Evolutionary conservation across 2,329 filamentous ascomycete species (phyloP).

Genomic region (Fusarium sacchari): DNA sequence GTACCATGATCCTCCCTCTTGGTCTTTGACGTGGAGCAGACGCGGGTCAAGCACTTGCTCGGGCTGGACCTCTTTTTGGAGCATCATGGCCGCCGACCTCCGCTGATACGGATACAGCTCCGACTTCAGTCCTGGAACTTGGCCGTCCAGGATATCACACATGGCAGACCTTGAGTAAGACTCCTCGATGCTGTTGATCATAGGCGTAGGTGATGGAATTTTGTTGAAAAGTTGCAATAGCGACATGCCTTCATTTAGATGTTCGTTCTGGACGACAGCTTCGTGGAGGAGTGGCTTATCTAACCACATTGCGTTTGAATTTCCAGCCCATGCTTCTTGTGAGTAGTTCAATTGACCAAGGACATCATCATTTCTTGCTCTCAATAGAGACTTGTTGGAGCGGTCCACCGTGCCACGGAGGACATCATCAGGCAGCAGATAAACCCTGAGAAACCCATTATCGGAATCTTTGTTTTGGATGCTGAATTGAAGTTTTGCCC

Average conservation of each 20-base stretch:
- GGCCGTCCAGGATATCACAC: conserved; percentile 63
- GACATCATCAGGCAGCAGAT: conserved; percentile 74
- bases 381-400: conserved; percentile 55
- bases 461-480: conserved; percentile 28
- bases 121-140: conserved; percentile 69
- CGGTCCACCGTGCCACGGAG: conserved; percentile 63
- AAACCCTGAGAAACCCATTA: conserved; percentile 60
- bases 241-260: conserved; percentile 56
- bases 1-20: conserved; percentile 72
- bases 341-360: conserved; percentile 67
- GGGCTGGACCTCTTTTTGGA: conserved; percentile 79
- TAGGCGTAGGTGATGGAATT: conserved; percentile 73
- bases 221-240: conserved; percentile 79
- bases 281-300: conserved; percentile 11
- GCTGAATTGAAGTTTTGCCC: conserved; percentile 58
- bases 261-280: conserved; percentile 40
- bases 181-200: conserved; percentile 59
- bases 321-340: conserved; percentile 63
- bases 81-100: conserved; percentile 82
- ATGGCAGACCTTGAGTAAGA: conserved; percentile 63
- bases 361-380: conserved; percentile 56
- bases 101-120: conserved; percentile 81
- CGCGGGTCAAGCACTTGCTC: conserved; percentile 77
- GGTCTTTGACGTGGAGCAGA: conserved; percentile 68
- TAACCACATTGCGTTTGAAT: background rate